Percentiles rank a stretch among this genome's conserved stretches.
Evolutionary conservation across 352 stramenopile genomes (phyloP).

Genomic region (Globisporangium sylvaticum): DNA sequence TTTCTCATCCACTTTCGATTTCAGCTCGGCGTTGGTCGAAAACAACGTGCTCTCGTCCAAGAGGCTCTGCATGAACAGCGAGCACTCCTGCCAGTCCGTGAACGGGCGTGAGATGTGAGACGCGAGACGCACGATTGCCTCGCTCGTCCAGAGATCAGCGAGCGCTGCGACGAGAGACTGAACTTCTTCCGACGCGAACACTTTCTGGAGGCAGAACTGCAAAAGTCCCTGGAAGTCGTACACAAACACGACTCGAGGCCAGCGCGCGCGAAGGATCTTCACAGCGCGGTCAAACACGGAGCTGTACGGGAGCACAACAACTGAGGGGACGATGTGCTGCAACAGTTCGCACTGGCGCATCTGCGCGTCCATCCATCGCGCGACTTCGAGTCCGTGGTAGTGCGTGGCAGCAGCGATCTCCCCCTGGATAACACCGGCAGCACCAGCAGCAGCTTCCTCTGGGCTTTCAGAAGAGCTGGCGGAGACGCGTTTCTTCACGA

Average conservation of each 20-base stretch:
- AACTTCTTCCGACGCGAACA: constrained; percentile 35
- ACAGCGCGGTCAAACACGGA: constrained; percentile 32
- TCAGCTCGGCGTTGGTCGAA: constrained; percentile 22
- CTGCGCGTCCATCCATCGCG: constrained; percentile 39
- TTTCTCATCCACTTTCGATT: constrained; percentile 29
- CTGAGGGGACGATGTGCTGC: constrained; percentile 31
- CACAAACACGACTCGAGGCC: constrained; percentile 38
- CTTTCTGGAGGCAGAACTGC: constrained; percentile 37
- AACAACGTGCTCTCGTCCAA: constrained; percentile 30
- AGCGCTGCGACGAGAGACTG: constrained; percentile 29
- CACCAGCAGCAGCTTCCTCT: constrained; percentile 9
- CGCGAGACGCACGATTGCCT: constrained; percentile 20
- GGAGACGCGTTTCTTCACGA: constrained; percentile 23
- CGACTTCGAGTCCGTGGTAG: constrained; percentile 53
- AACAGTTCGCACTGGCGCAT: constrained; percentile 25
- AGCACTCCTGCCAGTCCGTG: constrained; percentile 27
- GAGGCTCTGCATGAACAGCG: constrained; percentile 32
- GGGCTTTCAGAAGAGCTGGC: constrained; percentile 6
- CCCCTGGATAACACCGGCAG: neutral
- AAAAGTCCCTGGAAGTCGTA: constrained; percentile 46
- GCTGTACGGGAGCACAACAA: constrained; percentile 43
- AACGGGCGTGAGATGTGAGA: constrained; percentile 24
- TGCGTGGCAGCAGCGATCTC: constrained; percentile 17
- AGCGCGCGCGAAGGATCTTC: constrained; percentile 34
- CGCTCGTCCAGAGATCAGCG: constrained; percentile 32